Evolutionary conservation across 148 eudicot genomes (phyloP).

Genomic region (Hydrangea macrophylla): DNA sequence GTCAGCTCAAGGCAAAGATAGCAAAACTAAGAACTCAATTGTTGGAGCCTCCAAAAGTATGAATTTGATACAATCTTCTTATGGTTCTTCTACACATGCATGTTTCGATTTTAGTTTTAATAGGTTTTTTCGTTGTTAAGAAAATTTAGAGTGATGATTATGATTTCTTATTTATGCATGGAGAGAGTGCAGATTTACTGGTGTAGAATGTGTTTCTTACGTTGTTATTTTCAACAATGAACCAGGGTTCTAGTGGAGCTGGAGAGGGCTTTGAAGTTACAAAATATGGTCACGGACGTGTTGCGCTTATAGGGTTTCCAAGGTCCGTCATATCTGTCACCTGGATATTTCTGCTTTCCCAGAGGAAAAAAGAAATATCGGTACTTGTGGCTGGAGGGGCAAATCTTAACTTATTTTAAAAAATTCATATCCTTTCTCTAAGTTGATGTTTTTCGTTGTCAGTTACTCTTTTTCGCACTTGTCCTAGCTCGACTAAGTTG

Average conservation of each 20-base stretch:
- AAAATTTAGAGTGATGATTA: neutral
- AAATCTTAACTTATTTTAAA: neutral
- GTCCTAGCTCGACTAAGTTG: no score
- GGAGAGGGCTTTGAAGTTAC: constrained; percentile 99
- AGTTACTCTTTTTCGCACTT: no score
- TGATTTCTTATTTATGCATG: neutral
- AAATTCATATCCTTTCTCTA: neutral
- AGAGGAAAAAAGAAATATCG: no score
- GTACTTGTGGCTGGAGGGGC: neutral
- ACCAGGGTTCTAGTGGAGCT: constrained; percentile 95
- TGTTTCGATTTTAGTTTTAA: constrained; percentile 10
- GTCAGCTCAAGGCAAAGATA: constrained; percentile 99
- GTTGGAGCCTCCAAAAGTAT: constrained; percentile 97
- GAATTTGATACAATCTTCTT: constrained; percentile 19
- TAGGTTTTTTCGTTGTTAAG: neutral
- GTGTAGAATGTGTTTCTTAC: neutral
- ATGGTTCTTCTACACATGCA: constrained; percentile 1
- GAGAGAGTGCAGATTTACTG: no score
- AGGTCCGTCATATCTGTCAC: constrained; percentile 47
- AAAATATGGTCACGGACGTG: constrained; percentile 98
- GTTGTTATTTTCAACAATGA: constrained; percentile 15
- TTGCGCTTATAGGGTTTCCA: constrained; percentile 96
- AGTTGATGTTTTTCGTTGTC: neutral
- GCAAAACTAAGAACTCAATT: constrained; percentile 98
- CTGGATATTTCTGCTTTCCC: neutral